Evolutionary conservation across 1,284 basidiomycete species (phyloP), one percentile per base, ranked within the genome.

Genomic region (Hemileia vastatrix): DNA sequence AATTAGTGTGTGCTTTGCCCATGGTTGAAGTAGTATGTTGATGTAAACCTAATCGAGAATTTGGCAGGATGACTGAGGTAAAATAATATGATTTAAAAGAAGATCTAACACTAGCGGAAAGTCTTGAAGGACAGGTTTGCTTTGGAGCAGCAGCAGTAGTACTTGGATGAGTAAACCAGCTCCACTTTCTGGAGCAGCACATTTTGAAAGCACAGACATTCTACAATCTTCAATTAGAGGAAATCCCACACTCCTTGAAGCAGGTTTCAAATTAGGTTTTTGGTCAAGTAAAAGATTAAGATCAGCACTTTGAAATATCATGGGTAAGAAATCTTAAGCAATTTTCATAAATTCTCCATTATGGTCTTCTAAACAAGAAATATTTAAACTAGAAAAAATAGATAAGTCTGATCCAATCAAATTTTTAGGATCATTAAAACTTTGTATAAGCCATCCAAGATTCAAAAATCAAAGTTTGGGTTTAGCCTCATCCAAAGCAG

Each of bases 301-400:
- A 1, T 94, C 92, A 21, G 84, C 84, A 53, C 79, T 84, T 5
- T 81, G 77, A 54, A 98, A 86, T 55, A 99, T 78, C 53, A 80
- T 79, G 0, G 92, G 90, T 19, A 99, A 77, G 19, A 94, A 77
- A 1, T 84, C 84, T 66, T 89, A 86, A 0, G 92, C 90, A 8
- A 84, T 85, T 77, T 97, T 97, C 65, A 94, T 84, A 3, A 98
- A 88, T 69, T 97, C 93, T 4, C 82, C 83, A 68, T 81, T 94
- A 47, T 91, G 84, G 76, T 98, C 94, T 71, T 99, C 94, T 21
- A 98, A 82, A 67, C 85, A 91, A 5, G 81, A 77, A 11, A 99
- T 82, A 15, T 91, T 78, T 0, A 84, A 81, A 3, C 81, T 75
- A 4, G 83, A 83, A 79, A 92, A 86, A 45, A 81, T 79, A 36